Evolutionary conservation across 2,329 filamentous ascomycete species (phyloP), one percentile per base, ranked within the genome.

Genomic region (Penicillium sp.): DNA sequence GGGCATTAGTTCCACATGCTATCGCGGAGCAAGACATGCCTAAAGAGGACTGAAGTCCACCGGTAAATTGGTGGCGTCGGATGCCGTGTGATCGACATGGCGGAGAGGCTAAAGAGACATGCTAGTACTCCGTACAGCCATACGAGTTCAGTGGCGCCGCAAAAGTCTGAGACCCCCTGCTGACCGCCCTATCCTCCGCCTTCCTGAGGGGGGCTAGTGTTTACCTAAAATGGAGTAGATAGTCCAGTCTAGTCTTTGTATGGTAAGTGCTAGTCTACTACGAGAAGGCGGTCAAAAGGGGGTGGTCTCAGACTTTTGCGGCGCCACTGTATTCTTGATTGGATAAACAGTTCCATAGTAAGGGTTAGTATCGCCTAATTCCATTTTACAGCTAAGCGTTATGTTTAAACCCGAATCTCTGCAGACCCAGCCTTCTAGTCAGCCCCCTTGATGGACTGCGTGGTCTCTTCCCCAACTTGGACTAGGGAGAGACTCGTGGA

Each of bases 21-120:
- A 49, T 28, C 15, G 4, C 33, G 24, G 13, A 40, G 28, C 12
- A 35, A 33, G 2, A 13, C 8, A 28, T 42, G 6, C 15, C 38
- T 3, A n/a, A 56, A 30, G 19, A n/a, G 33, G 6, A 35, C 26
- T 26, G 15, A 35, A 51, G 15, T 42, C 35, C 26, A 33, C 54
- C 44, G 49, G 60, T 57, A 63, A 60, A 65, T 61, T 62, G 38
- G 62, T 62, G 60, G 60, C 62, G 56, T 38, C 38, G 17, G 30
- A 57, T 42, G 50, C 45, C 53, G 44, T 63, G 40, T 42, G 64
- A 66, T 69, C 65, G 42, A 33, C 64, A 60, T 45, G 47, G 59
- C 42, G 49, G 58, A 53, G 50, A 56, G 56, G 19, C 53, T 56
- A 45, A 17, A 22, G 28, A 37, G 13, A 30, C 44, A 30, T 19